Conservation (phyloP, 495 filamentous ascomycete species). For the Neurospora sp. region DNA sequence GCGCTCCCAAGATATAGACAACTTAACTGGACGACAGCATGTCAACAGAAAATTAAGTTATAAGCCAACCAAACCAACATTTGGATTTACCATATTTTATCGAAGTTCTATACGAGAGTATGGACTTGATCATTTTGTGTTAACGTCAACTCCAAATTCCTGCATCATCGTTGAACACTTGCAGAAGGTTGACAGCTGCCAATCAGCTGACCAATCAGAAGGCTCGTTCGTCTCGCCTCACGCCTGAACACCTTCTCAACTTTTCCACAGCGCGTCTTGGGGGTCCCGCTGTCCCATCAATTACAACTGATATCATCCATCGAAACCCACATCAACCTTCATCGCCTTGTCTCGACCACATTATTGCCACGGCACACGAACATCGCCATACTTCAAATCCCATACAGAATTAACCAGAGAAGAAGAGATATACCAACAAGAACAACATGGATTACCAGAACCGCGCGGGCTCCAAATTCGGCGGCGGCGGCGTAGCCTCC, state of each 20-base stretch:
- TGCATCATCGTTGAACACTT: background rate
- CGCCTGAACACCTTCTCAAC: background rate
- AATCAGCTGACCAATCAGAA: background rate
- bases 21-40: background rate
- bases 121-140: background rate
- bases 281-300: background rate
- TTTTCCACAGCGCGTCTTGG: background rate
- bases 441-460: constrained; percentile 62
- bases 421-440: background rate
- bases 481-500: constrained; percentile 92
- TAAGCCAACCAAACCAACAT: too few relatives aligned
- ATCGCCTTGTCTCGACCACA: background rate
- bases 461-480: constrained; percentile 95
- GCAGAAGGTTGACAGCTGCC: background rate
- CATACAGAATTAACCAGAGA: background rate
- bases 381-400: background rate
- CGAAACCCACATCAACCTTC: background rate
- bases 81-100: too few relatives aligned
- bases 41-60: too few relatives aligned
- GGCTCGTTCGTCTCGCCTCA: background rate
- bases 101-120: too few relatives aligned
- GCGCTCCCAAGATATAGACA: background rate
- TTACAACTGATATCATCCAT: background rate
- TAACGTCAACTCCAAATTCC: background rate
- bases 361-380: background rate